phyloP scores from a whole-genome alignment of 2,329 filamentous ascomycete genomes.

The Sarocladiaceae sp. region DNA sequence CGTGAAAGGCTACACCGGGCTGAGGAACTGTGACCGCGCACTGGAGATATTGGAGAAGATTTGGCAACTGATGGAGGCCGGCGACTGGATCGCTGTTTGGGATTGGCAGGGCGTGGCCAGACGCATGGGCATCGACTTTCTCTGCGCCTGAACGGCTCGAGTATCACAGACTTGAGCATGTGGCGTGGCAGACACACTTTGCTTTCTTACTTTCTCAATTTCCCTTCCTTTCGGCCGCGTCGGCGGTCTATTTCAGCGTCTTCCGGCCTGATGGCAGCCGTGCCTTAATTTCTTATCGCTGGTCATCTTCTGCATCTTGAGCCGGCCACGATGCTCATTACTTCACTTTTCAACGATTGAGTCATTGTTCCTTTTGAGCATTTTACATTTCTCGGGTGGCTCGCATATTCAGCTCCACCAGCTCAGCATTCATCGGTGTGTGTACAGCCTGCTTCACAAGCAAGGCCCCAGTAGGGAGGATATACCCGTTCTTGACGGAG shows the following conservation, averaged over 20 bases:
- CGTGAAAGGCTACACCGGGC: constrained; percentile 54
- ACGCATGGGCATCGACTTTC: constrained; percentile 50
- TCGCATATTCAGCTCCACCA: too few species aligned
- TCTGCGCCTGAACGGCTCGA: constrained; percentile 46
- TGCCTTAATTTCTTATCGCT: constrained; percentile 4
- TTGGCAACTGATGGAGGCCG: constrained; percentile 55
- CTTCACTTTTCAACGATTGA: too few species aligned
- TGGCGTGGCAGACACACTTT: too few species aligned
- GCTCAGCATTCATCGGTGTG: neutral
- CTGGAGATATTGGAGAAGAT: constrained; percentile 52
- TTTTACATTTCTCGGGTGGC: too few species aligned
- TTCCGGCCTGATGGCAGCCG: neutral
- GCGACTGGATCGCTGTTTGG: constrained; percentile 56
- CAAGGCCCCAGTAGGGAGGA: neutral
- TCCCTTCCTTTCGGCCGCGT: constrained; percentile 1
- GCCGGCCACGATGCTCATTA: too few species aligned
- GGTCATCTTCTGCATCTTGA: too few species aligned
- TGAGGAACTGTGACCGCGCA: constrained; percentile 54
- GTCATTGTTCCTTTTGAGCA: too few species aligned
- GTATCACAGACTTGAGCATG: too few species aligned
- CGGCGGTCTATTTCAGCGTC: too few species aligned
- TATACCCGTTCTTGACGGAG: neutral
- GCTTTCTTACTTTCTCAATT: constrained; percentile 2
- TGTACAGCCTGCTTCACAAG: neutral
- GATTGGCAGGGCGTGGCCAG: constrained; percentile 59